A percentile compares a stretch with the other conserved stretches of the same genome.
Conservation (phyloP, 139 green algal genomes). For the Coelastrella sp. region DNA sequence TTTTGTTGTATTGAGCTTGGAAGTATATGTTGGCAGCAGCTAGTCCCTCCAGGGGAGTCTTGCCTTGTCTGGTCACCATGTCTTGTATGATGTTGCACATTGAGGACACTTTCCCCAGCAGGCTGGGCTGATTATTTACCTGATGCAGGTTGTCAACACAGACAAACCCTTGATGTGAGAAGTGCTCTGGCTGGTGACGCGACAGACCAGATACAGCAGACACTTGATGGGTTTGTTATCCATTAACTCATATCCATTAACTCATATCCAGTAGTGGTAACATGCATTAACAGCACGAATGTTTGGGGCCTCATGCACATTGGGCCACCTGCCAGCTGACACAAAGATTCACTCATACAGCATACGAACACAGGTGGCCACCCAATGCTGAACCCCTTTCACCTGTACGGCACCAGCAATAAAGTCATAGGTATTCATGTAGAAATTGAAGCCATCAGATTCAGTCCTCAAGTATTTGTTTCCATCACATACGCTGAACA, state of each 20-base stretch:
- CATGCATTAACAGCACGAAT: neutral
- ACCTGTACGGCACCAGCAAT: neutral
- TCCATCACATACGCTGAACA: neutral
- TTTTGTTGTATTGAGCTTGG: neutral
- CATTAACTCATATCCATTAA: neutral
- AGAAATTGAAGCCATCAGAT: neutral
- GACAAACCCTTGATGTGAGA: neutral
- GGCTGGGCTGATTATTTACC: slow-evolving; percentile 6
- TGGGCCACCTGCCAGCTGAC: neutral
- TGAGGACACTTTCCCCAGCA: neutral
- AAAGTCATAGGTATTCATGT: neutral
- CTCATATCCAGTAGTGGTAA: neutral
- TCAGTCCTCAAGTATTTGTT: neutral
- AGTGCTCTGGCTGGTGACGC: neutral
- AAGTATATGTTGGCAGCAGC: neutral
- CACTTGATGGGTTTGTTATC: neutral
- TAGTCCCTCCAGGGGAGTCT: neutral
- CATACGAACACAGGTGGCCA: neutral
- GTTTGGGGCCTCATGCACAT: neutral
- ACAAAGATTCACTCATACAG: neutral
- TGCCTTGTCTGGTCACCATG: neutral
- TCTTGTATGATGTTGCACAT: neutral
- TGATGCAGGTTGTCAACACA: neutral
- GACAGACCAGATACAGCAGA: neutral
- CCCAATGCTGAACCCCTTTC: neutral